A percentile compares a stretch with the other conserved stretches of the same genome.
phyloP scores from a whole-genome alignment of 2,329 filamentous ascomycete genomes.

The Paecilomyces variotii region DNA sequence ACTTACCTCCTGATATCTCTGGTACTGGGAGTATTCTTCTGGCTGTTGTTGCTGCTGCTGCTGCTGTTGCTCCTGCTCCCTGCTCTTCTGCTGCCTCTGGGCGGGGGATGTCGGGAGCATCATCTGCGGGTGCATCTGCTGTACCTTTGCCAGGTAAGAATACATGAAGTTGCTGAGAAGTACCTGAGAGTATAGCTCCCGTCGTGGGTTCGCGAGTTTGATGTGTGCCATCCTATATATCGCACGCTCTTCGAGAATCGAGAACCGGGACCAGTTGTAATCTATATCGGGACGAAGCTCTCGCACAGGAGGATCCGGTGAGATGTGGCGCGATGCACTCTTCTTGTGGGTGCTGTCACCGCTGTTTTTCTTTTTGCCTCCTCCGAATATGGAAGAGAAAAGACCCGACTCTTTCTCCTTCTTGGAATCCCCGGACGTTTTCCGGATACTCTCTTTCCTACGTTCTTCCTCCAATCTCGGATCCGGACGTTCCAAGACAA shows the following conservation, averaged over 20 bases:
- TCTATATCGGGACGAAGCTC: conserved; percentile 78
- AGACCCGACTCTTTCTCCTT: conserved; percentile 82
- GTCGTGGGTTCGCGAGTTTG: conserved; percentile 93
- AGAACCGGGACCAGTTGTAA: conserved; percentile 93
- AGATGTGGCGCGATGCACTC: conserved; percentile 62
- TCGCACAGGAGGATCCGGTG: conserved; percentile 70
- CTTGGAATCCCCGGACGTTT: conserved; percentile 58
- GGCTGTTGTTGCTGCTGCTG: conserved; percentile 30
- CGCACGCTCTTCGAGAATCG: conserved; percentile 87
- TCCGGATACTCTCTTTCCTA: conserved; percentile 68
- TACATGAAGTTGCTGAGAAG: conserved; percentile 99
- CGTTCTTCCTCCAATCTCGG: conserved; percentile 62
- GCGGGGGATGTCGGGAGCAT: conserved; percentile 74
- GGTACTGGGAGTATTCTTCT: conserved; percentile 38
- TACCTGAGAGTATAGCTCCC: conserved; percentile 87
- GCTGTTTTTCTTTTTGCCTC: conserved; percentile 78
- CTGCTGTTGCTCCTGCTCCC: conserved; percentile 34
- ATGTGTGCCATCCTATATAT: conserved; percentile 99
- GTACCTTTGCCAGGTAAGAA: conserved; percentile 94
- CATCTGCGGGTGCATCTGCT: conserved; percentile 96
- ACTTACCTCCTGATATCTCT: conserved; percentile 40
- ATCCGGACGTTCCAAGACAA: conserved; percentile 75
- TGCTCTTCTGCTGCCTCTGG: conserved; percentile 48
- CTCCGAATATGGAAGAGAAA: conserved; percentile 90
- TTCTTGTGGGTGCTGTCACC: conserved; percentile 69